These are phyloP conservation scores for Eucalyptus sideroxylon DNA, from an alignment of 345 rosid species.

Conservation along the genomic window DNA sequence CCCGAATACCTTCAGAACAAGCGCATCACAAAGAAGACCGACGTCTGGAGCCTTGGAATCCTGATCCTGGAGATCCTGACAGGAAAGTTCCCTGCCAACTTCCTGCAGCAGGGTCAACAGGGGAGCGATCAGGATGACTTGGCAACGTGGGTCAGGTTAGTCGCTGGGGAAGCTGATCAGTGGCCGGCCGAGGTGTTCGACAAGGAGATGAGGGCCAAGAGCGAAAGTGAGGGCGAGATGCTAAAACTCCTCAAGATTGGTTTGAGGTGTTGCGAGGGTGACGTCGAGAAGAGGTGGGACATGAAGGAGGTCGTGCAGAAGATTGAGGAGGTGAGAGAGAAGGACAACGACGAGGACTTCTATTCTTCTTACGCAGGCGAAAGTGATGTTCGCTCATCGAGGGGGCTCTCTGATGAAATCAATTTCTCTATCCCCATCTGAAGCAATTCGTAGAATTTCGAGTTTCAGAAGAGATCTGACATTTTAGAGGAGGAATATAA, in stretches of 20 bases:
- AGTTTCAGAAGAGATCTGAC: neutral
- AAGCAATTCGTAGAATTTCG: neutral
- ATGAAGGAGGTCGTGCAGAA: constrained; percentile 49
- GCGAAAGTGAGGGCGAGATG: constrained; percentile 28
- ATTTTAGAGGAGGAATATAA: neutral
- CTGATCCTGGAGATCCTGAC: constrained; percentile 72
- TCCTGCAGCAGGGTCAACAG: constrained; percentile 21
- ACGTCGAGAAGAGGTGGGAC: constrained; percentile 72
- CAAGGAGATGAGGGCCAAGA: constrained; percentile 30
- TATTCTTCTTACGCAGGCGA: constrained; percentile 42
- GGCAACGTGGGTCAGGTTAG: constrained; percentile 35
- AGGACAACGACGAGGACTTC: constrained; percentile 32
- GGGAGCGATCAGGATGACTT: constrained; percentile 12
- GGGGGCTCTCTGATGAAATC: constrained; percentile 23
- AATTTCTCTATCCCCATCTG: neutral
- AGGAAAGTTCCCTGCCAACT: constrained; percentile 47
- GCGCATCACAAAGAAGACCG: constrained; percentile 80
- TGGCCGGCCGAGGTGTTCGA: constrained; percentile 29
- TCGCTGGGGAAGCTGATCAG: neutral
- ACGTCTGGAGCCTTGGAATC: constrained; percentile 73
- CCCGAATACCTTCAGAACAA: constrained; percentile 58
- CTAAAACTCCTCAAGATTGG: constrained; percentile 52
- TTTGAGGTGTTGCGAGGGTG: constrained; percentile 50
- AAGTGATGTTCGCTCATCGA: constrained; percentile 17
- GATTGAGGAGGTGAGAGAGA: constrained; percentile 51